Percentiles rank a stretch among this genome's conserved stretches.
Conservation (phyloP, 257 asterid genomes). For the Solanum dulcamara region DNA sequence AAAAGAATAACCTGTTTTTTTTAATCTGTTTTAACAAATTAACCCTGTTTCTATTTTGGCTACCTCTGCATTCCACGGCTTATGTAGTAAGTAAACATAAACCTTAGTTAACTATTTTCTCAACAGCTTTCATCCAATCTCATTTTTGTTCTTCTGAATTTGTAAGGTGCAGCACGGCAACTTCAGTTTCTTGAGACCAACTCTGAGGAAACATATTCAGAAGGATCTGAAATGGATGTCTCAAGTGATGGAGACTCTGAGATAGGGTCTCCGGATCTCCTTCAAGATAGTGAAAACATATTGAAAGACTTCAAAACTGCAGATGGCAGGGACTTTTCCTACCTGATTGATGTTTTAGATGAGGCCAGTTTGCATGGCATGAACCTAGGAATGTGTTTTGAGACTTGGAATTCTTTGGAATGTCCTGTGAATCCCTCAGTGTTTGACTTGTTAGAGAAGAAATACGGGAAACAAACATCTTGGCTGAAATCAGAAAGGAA, state of each 20-base stretch:
- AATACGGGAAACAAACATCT: constrained; percentile 50
- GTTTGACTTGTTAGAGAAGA: constrained; percentile 52
- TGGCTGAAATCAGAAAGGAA: constrained; percentile 51
- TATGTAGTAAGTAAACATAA: constrained; percentile 11
- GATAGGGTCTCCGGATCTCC: constrained; percentile 11
- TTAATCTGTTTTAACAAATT: too few relatives aligned
- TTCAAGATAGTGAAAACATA: constrained; percentile 12
- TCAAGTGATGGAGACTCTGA: constrained; percentile 47
- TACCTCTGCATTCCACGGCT: constrained; percentile 15
- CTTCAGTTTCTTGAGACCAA: constrained; percentile 33
- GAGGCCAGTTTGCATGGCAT: constrained; percentile 30
- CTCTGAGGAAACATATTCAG: constrained; percentile 42
- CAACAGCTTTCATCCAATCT: neutral
- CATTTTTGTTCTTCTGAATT: constrained; percentile 2
- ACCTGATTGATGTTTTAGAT: constrained; percentile 64
- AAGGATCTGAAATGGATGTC: constrained; percentile 46
- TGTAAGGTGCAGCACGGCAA: constrained; percentile 37
- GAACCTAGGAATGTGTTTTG: constrained; percentile 22
- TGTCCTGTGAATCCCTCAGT: constrained; percentile 37
- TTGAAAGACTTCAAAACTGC: constrained; percentile 28
- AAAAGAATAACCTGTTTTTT: too few relatives aligned
- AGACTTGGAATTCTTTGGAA: constrained; percentile 33
- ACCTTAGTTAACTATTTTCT: neutral
- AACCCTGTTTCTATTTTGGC: too few relatives aligned
- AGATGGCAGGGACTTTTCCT: constrained; percentile 53